Percentiles rank a stretch among this genome's conserved stretches.
Evolutionary conservation across 768 basidiomycete genomes (phyloP).

Genomic region (Suillus tomentosus): DNA sequence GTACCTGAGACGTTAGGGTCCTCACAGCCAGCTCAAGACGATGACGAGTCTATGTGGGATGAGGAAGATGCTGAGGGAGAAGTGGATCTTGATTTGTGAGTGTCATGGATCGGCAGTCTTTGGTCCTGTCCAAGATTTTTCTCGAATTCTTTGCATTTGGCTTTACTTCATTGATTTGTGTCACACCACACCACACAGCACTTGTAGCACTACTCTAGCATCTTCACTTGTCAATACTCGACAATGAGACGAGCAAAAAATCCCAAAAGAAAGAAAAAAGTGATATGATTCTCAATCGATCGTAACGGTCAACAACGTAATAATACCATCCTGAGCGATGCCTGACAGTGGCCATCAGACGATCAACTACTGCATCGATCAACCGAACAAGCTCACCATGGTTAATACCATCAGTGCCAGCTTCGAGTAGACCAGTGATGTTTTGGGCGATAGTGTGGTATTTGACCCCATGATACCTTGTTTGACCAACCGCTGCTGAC

Average conservation of each 20-base stretch:
- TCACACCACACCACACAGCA: constrained; percentile 1
- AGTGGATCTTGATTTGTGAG: constrained; percentile 23
- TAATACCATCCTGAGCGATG: constrained; percentile 61
- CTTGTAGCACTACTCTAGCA: constrained; percentile 27
- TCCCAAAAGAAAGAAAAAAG: not conserved
- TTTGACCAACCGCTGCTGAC: constrained; percentile 38
- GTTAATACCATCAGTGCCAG: constrained; percentile 54
- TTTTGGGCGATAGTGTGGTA: constrained; percentile 50
- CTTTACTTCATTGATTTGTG: constrained; percentile 18
- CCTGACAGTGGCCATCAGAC: constrained; percentile 33
- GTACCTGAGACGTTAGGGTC: constrained; percentile 25
- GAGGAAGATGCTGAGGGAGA: constrained; percentile 26
- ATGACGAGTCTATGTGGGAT: constrained; percentile 28
- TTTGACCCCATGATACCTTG: constrained; percentile 42
- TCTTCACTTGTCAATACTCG: constrained; percentile 9
- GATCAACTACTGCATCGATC: not conserved
- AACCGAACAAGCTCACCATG: constrained; percentile 40
- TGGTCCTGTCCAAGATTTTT: constrained; percentile 12
- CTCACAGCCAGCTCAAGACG: constrained; percentile 19
- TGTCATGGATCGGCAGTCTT: constrained; percentile 1
- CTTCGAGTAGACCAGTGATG: constrained; percentile 53
- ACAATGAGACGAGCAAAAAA: constrained; percentile 4
- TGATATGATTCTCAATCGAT: constrained; percentile 32
- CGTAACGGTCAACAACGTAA: constrained; percentile 55
- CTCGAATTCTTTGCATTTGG: constrained; percentile 22